These are phyloP conservation scores for Piper longum DNA, from an alignment of 164 flowering plant genomes.

Conservation along the genomic window DNA sequence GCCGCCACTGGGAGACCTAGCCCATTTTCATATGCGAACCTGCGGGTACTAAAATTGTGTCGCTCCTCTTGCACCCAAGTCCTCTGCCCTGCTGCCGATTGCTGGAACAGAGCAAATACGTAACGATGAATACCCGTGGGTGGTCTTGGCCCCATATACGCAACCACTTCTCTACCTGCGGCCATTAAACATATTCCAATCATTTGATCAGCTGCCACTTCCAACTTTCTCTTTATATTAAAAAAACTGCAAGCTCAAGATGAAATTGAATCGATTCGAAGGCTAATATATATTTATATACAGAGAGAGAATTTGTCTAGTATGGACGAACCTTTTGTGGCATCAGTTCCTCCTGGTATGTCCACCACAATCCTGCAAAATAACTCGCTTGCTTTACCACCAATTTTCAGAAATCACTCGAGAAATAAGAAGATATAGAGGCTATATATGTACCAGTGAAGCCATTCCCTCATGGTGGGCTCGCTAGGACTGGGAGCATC, in stretches of 20 bases:
- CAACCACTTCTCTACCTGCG: constrained; percentile 27
- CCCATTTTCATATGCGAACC: constrained; percentile 4
- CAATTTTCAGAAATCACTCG: neutral
- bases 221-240: neutral
- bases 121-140: constrained; percentile 34
- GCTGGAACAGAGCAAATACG: constrained; percentile 23
- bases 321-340: constrained; percentile 3
- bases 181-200: too few species aligned
- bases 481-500: constrained; percentile 17
- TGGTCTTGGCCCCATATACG: constrained; percentile 35
- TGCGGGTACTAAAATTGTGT: constrained; percentile 8
- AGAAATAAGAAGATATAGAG: neutral
- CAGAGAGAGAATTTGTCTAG: neutral
- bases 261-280: neutral
- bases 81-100: constrained; percentile 5
- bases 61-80: constrained; percentile 4
- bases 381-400: neutral
- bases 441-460: constrained; percentile 6
- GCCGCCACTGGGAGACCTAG: constrained; percentile 19
- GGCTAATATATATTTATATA: neutral
- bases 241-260: neutral
- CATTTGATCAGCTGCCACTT: neutral
- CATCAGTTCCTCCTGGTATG: constrained; percentile 6
- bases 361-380: constrained; percentile 8
- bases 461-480: constrained; percentile 12